Evolutionary conservation across 495 filamentous ascomycete genomes (phyloP).

Genomic region (Hyaloscypha finlandica): DNA sequence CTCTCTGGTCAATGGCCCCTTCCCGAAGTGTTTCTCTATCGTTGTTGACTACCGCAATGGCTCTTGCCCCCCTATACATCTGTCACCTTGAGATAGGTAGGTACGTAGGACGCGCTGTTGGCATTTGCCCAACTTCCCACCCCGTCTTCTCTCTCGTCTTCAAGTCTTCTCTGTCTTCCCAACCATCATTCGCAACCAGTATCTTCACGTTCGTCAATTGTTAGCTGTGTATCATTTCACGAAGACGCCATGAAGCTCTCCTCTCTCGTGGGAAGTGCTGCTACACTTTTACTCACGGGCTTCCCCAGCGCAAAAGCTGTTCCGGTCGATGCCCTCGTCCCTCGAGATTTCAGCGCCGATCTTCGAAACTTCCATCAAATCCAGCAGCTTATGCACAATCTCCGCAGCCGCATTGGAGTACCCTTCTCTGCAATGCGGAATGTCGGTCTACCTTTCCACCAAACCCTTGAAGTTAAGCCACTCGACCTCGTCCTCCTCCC

Average conservation of each 20-base stretch:
- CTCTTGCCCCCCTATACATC: background rate
- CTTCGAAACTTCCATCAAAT: constrained; percentile 5
- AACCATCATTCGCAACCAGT: background rate
- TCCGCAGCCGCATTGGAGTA: constrained; percentile 7
- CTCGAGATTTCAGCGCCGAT: constrained; percentile 6
- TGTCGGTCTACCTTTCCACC: background rate
- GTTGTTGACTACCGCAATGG: background rate
- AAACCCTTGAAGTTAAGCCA: constrained; percentile 3
- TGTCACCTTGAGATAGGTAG: background rate
- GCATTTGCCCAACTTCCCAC: background rate
- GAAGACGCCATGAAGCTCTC: background rate
- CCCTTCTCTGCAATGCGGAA: constrained; percentile 5
- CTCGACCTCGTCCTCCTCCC: constrained; percentile 5
- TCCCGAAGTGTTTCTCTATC: background rate
- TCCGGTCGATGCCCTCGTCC: background rate
- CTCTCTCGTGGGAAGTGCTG: background rate
- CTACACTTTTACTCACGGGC: background rate
- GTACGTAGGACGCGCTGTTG: background rate
- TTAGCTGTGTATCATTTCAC: background rate
- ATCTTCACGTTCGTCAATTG: background rate
- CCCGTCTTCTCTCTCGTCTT: background rate
- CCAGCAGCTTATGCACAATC: constrained; percentile 4
- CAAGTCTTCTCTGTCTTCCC: background rate
- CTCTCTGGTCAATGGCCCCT: background rate
- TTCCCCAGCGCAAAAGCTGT: background rate